Evolutionary conservation across 345 rosid species (phyloP).

Genomic region (Hibiscus tridactylites): DNA sequence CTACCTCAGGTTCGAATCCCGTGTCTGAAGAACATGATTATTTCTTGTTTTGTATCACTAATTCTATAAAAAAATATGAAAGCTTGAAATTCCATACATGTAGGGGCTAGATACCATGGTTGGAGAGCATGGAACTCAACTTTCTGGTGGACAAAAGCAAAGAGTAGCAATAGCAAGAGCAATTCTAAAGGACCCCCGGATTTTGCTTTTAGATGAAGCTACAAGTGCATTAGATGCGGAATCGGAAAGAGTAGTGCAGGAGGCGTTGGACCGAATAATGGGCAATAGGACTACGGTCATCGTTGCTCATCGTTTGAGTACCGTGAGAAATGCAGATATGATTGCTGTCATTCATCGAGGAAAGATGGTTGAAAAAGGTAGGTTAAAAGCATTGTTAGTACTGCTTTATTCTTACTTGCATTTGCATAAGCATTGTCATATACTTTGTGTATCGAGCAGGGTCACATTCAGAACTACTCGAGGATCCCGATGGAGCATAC

Average conservation of each 20-base stretch:
- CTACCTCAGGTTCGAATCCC: slow-evolving; percentile 44
- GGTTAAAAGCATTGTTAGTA: neutral
- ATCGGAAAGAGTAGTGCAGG: slow-evolving; percentile 73
- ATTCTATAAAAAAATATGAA: neutral
- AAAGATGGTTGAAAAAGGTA: slow-evolving; percentile 76
- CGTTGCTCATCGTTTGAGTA: slow-evolving; percentile 82
- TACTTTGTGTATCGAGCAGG: slow-evolving; percentile 24
- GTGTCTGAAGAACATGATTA: neutral
- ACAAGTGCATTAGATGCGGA: slow-evolving; percentile 89
- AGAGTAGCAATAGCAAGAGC: slow-evolving; percentile 87
- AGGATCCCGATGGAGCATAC: slow-evolving; percentile 77
- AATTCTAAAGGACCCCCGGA: slow-evolving; percentile 60
- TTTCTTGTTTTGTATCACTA: neutral
- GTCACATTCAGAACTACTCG: slow-evolving; percentile 53
- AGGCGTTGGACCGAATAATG: slow-evolving; percentile 76
- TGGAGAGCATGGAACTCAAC: slow-evolving; percentile 92
- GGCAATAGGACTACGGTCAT: slow-evolving; percentile 66
- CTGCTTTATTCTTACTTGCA: neutral
- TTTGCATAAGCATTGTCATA: too few species aligned
- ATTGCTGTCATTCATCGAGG: slow-evolving; percentile 78
- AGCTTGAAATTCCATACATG: neutral
- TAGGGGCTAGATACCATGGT: slow-evolving; percentile 83
- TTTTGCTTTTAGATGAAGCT: slow-evolving; percentile 77
- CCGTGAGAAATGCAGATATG: slow-evolving; percentile 57
- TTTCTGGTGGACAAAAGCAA: slow-evolving; percentile 95